Percentiles rank a stretch among this genome's conserved stretches.
These are phyloP conservation scores for Spathaspora hagerdaliae DNA, from an alignment of 805 yeast genomes.

Conservation along the genomic window DNA sequence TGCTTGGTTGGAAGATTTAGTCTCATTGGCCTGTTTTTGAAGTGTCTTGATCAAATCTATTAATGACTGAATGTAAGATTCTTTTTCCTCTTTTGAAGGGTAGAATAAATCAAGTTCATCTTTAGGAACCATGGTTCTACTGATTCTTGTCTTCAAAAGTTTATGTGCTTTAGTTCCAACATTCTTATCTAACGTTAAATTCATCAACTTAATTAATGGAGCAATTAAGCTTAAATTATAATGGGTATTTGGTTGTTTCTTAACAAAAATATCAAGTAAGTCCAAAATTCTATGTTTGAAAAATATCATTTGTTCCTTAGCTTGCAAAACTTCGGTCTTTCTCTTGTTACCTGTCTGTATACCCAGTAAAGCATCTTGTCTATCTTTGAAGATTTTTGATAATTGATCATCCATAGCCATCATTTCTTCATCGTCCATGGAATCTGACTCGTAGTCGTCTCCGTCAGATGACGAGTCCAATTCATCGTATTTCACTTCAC, in stretches of 20 bases:
- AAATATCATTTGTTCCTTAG: conserved; percentile 72
- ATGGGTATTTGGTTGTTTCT: conserved; percentile 37
- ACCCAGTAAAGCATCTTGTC: conserved; percentile 59
- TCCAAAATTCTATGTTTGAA: conserved; percentile 80
- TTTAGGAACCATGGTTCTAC: conserved; percentile 40
- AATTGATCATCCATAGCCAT: conserved; percentile 86
- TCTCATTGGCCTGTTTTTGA: conserved; percentile 40
- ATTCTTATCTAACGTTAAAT: conserved; percentile 62
- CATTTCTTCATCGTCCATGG: conserved; percentile 97
- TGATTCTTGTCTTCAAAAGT: conserved; percentile 56
- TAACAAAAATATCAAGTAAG: conserved; percentile 61
- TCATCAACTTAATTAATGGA: conserved; percentile 60
- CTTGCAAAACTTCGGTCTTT: conserved; percentile 70
- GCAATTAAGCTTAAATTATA: conserved; percentile 42
- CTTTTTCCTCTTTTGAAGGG: conserved; percentile 12
- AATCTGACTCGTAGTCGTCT: conserved; percentile 58
- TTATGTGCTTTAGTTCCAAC: conserved; percentile 75
- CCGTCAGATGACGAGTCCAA: conserved; percentile 36
- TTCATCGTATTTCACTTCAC: conserved; percentile 43
- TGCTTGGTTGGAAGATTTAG: conserved; percentile 43
- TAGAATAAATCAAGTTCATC: conserved; percentile 15
- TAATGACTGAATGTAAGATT: conserved; percentile 16
- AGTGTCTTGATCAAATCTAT: conserved; percentile 32
- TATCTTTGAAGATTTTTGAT: conserved; percentile 77
- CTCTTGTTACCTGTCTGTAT: conserved; percentile 57